Evolutionary conservation across 352 stramenopile species (phyloP).

Genomic region (Thalassiosira sp.): DNA sequence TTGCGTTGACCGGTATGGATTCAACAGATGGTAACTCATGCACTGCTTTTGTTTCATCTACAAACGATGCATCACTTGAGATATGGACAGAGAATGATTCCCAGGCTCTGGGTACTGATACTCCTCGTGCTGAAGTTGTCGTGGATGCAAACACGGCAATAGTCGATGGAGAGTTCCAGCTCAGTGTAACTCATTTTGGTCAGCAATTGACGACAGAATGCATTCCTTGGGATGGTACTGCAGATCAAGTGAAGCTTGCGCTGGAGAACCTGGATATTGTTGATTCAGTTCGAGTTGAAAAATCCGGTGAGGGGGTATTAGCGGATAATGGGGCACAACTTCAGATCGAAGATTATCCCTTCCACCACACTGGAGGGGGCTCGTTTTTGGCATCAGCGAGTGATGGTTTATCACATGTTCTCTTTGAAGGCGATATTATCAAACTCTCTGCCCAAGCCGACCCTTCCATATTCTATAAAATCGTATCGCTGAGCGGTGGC

Average conservation of each 20-base stretch:
- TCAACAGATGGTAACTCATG: conserved; percentile 52
- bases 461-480: conserved; percentile 41
- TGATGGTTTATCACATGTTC: conserved; percentile 33
- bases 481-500: conserved; percentile 24
- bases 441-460: conserved; percentile 48
- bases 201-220: conserved; percentile 70
- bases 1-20: conserved; percentile 50
- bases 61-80: conserved; percentile 61
- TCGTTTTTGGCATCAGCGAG: conserved; percentile 34
- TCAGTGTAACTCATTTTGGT: conserved; percentile 58
- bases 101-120: conserved; percentile 76
- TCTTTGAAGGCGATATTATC: conserved; percentile 49
- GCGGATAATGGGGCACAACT: conserved; percentile 21
- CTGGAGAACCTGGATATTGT: conserved; percentile 78
- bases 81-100: conserved; percentile 77
- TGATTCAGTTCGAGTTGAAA: conserved; percentile 76
- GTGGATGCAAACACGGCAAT: conserved; percentile 55
- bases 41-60: conserved; percentile 56
- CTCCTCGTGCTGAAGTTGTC: conserved; percentile 58
- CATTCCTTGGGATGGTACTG: conserved; percentile 80
- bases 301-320: conserved; percentile 48
- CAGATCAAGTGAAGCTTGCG: conserved; percentile 66
- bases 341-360: conserved; percentile 21
- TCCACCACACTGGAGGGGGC: conserved; percentile 27
- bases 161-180: conserved; percentile 57